Percentiles rank a stretch among this genome's conserved stretches.
These are phyloP conservation scores for Nakaseomyces sp. DNA, from an alignment of 1,139 yeast species.

Conservation along the genomic window DNA sequence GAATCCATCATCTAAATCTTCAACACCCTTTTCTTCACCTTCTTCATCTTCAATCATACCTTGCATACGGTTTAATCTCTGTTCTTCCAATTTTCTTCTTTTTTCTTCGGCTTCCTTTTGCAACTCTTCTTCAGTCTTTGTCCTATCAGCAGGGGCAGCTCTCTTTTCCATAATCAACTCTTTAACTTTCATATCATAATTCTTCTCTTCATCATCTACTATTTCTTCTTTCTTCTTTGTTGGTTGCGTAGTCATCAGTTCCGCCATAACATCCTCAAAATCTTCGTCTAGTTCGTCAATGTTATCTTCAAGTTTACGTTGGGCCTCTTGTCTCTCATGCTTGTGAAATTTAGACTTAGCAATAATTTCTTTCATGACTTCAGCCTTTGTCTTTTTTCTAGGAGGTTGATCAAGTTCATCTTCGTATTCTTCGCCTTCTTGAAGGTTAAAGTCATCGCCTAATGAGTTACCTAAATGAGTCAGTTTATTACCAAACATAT, in stretches of 20 bases:
- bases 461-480: constrained; percentile 78
- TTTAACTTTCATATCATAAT: constrained; percentile 68
- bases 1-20: constrained; percentile 53
- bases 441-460: constrained; percentile 39
- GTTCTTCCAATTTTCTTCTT: constrained; percentile 62
- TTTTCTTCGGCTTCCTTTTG: constrained; percentile 59
- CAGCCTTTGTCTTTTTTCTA: constrained; percentile 78
- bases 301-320: constrained; percentile 58
- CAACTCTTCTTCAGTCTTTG: constrained; percentile 85
- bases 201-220: constrained; percentile 23
- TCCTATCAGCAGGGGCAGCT: constrained; percentile 92
- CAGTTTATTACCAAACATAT: constrained; percentile 41
- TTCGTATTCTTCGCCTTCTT: constrained; percentile 33
- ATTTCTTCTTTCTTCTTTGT: constrained; percentile 10
- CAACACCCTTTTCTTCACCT: constrained; percentile 51
- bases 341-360: constrained; percentile 90
- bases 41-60: constrained; percentile 44
- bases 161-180: constrained; percentile 78
- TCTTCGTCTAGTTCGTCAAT: constrained; percentile 72
- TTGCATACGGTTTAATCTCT: constrained; percentile 75
- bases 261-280: constrained; percentile 69
- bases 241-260: constrained; percentile 34
- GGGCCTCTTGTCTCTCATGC: constrained; percentile 75
- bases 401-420: constrained; percentile 37
- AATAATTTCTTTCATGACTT: constrained; percentile 93